Evolutionary conservation across 805 yeast species (phyloP).

Genomic region (Saturnispora besseyi): DNA sequence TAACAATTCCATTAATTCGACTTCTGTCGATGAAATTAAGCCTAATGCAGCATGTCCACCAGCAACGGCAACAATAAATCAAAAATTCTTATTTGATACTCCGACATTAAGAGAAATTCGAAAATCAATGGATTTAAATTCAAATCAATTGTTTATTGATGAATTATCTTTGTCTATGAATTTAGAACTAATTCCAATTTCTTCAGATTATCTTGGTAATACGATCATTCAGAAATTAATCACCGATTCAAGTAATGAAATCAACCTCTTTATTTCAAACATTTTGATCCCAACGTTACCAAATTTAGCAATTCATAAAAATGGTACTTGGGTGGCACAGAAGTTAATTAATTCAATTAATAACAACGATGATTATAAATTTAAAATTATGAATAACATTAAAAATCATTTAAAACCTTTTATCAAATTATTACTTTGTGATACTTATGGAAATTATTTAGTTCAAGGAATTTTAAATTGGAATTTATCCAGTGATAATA

Average conservation of each 20-base stretch:
- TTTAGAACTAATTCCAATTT: constrained; percentile 80
- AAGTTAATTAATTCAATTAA: constrained; percentile 72
- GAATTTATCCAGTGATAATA: constrained; percentile 6
- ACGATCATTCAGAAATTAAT: constrained; percentile 91
- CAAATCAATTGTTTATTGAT: constrained; percentile 60
- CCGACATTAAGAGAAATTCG: neutral
- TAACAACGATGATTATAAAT: constrained; percentile 20
- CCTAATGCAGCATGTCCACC: neutral
- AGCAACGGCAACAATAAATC: neutral
- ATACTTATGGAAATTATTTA: constrained; percentile 95
- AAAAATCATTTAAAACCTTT: constrained; percentile 67
- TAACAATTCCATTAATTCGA: neutral
- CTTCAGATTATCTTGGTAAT: constrained; percentile 90
- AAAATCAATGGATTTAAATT: constrained; percentile 1
- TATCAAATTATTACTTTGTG: constrained; percentile 78
- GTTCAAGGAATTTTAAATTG: constrained; percentile 89
- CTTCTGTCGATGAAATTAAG: neutral
- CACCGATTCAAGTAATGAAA: constrained; percentile 55
- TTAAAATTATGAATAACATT: constrained; percentile 44
- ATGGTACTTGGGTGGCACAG: constrained; percentile 99
- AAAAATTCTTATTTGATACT: neutral
- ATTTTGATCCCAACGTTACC: constrained; percentile 72
- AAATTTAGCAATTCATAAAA: constrained; percentile 90
- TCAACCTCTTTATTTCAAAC: constrained; percentile 75
- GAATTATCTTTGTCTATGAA: constrained; percentile 76